phyloP scores from a whole-genome alignment of 345 rosid genomes.

The Isatis tinctoria region DNA sequence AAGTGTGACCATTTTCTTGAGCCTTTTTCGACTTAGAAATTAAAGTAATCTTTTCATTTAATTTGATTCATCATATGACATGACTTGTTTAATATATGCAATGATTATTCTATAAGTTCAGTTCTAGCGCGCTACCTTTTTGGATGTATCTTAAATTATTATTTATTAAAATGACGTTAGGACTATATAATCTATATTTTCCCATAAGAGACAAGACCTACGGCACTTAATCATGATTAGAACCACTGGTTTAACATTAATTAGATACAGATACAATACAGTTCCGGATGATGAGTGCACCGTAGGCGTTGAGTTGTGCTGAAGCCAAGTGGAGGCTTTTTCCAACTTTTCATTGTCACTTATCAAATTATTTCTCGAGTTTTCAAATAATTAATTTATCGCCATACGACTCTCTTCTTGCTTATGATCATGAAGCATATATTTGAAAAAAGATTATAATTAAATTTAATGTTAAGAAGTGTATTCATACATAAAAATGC shows the following conservation, averaged over 20 bases:
- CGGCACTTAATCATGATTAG: slow-evolving; percentile 23
- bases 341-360: not conserved
- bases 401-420: not conserved
- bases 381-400: not conserved
- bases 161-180: not conserved
- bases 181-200: not conserved
- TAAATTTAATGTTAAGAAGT: not conserved
- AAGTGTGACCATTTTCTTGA: not conserved
- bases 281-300: slow-evolving; percentile 20
- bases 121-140: not conserved
- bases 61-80: not conserved
- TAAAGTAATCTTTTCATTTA: not conserved
- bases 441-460: not conserved
- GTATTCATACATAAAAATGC: not conserved
- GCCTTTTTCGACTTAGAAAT: not conserved
- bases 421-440: not conserved
- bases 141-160: slow-evolving; percentile 2
- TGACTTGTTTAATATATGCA: not conserved
- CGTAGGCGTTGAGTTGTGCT: slow-evolving; percentile 21
- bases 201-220: slow-evolving; percentile 20
- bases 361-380: not conserved
- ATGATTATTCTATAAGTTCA: slow-evolving; percentile 21
- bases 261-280: slow-evolving; percentile 21
- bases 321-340: slow-evolving; percentile 20
- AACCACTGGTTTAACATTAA: slow-evolving; percentile 11